Conservation (phyloP, 2,329 filamentous ascomycete genomes). For the Curvularia eragrostidis region DNA sequence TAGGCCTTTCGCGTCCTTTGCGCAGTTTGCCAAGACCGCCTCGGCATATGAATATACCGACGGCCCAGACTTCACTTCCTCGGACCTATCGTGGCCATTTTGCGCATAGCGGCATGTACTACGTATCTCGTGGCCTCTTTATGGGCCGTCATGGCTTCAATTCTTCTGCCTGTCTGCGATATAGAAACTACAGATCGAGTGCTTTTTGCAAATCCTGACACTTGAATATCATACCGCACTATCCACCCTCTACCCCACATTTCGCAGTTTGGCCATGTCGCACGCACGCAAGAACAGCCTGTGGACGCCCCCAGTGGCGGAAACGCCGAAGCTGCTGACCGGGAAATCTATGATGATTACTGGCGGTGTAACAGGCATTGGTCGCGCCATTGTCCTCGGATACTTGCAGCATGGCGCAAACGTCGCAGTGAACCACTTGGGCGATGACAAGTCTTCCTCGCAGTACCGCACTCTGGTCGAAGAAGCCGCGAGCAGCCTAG, state of each 20-base stretch:
- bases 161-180: neutral
- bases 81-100: conserved; percentile 24
- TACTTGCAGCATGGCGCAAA: conserved; percentile 79
- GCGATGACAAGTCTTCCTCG: conserved; percentile 56
- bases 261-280: conserved; percentile 15
- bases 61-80: conserved; percentile 13
- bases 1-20: conserved; percentile 13
- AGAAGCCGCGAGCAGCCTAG: conserved; percentile 42
- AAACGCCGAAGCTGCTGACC: conserved; percentile 61
- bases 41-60: conserved; percentile 31
- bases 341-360: conserved; percentile 87
- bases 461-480: conserved; percentile 58
- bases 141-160: neutral
- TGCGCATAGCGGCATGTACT: conserved; percentile 21
- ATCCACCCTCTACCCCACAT: conserved; percentile 8
- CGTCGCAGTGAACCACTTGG: conserved; percentile 82
- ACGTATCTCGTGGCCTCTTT: conserved; percentile 19
- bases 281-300: conserved; percentile 20
- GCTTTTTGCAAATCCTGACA: neutral
- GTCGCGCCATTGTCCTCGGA: conserved; percentile 80
- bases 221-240: neutral
- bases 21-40: conserved; percentile 30
- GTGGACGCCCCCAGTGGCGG: conserved; percentile 17
- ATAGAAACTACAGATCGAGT: neutral
- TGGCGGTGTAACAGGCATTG: conserved; percentile 85